Evolutionary conservation across 1,284 basidiomycete species (phyloP).

Genomic region (Rhodotorula sp.): DNA sequence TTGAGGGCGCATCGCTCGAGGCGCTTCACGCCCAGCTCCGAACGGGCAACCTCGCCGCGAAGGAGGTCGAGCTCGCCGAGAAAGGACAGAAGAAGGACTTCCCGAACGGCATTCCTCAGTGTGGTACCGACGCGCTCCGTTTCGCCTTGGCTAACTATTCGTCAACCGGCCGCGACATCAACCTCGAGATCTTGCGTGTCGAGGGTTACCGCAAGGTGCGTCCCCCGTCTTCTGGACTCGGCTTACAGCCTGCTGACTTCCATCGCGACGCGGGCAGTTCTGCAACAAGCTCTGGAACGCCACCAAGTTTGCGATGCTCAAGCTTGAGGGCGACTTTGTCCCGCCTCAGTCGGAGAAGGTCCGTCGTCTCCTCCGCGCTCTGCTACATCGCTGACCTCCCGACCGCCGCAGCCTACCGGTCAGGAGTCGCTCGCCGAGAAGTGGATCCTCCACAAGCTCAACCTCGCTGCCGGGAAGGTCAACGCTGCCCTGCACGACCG

Average conservation of each 20-base stretch:
- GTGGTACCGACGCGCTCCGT: slow-evolving; percentile 92
- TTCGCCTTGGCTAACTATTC: slow-evolving; percentile 96
- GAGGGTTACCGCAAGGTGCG: slow-evolving; percentile 88
- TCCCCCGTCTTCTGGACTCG: not conserved
- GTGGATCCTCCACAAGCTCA: slow-evolving; percentile 95
- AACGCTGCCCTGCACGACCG: slow-evolving; percentile 74
- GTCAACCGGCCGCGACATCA: slow-evolving; percentile 82
- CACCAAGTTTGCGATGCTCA: slow-evolving; percentile 96
- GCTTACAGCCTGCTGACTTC: no score
- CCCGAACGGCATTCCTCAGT: slow-evolving; percentile 98
- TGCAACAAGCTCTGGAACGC: slow-evolving; percentile 99
- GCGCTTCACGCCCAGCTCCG: slow-evolving; percentile 82
- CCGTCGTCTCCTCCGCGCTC: slow-evolving; percentile 23
- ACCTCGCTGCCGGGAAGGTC: slow-evolving; percentile 71
- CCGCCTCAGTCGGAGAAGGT: slow-evolving; percentile 70
- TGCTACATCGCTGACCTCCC: not conserved
- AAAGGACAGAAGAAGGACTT: slow-evolving; percentile 98
- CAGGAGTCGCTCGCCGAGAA: slow-evolving; percentile 87
- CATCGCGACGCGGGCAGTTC: slow-evolving; percentile 55
- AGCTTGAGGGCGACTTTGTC: slow-evolving; percentile 77
- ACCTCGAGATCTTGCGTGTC: slow-evolving; percentile 92
- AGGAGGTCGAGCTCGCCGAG: slow-evolving; percentile 87
- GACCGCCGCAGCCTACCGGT: slow-evolving; percentile 66
- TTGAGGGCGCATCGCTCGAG: slow-evolving; percentile 79
- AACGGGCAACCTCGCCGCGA: slow-evolving; percentile 90